These are phyloP conservation scores for Periconia sp. DNA, from an alignment of 2,329 filamentous ascomycete species.

Conservation along the genomic window DNA sequence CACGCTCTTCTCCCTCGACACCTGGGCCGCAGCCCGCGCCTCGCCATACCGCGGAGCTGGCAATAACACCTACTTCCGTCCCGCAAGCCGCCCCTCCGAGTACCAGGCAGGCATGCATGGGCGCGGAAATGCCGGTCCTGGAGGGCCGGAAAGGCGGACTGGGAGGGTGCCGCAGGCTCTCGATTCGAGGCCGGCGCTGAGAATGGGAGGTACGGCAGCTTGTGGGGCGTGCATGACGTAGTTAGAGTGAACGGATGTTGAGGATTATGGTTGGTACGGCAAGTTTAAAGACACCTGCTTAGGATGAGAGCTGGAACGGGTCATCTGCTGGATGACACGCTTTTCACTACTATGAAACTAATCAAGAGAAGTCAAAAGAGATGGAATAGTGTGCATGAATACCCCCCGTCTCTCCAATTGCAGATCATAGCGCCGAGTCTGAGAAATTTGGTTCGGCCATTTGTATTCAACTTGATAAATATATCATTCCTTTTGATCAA, in stretches of 20 bases:
- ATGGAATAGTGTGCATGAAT: too few relatives aligned
- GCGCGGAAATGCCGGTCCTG: constrained; percentile 26
- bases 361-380: too few relatives aligned
- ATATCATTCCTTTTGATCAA: too few relatives aligned
- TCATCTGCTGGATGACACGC: too few relatives aligned
- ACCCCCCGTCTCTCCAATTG: too few relatives aligned
- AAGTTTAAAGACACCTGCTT: too few relatives aligned
- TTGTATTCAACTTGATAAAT: too few relatives aligned
- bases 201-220: constrained; percentile 27
- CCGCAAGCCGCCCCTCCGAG: constrained; percentile 20
- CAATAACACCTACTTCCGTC: constrained; percentile 28
- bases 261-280: too few relatives aligned
- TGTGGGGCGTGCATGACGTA: constrained; percentile 39
- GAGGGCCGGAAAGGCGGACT: constrained; percentile 19
- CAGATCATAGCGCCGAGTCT: too few relatives aligned
- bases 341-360: too few relatives aligned
- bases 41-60: constrained; percentile 36
- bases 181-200: constrained; percentile 36
- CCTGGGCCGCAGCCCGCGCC: constrained; percentile 40
- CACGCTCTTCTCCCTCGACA: constrained; percentile 47
- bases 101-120: constrained; percentile 42
- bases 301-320: too few relatives aligned
- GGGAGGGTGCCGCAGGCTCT: constrained; percentile 26
- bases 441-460: too few relatives aligned
- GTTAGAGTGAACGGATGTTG: neutral